phyloP scores from a whole-genome alignment of 1,139 yeast species.

The Pichia sp. region DNA sequence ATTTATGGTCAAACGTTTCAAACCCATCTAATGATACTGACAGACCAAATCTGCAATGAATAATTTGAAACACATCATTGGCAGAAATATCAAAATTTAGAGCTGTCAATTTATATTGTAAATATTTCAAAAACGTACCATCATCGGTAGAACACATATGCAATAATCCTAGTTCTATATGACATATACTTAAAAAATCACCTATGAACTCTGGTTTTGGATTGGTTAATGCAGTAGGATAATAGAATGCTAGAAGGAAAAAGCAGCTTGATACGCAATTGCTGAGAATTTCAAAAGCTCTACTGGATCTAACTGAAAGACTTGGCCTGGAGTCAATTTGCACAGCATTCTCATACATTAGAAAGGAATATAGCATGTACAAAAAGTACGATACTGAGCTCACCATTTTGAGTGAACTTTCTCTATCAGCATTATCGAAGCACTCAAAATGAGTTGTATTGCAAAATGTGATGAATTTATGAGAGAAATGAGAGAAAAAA shows the following conservation, averaged over 20 bases:
- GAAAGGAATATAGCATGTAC: slow-evolving; percentile 41
- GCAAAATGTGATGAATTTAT: slow-evolving; percentile 30
- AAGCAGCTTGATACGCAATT: slow-evolving; percentile 46
- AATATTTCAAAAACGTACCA: slow-evolving; percentile 58
- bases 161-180: slow-evolving; percentile 67
- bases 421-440: background rate
- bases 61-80: slow-evolving; percentile 64
- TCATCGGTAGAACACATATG: slow-evolving; percentile 62
- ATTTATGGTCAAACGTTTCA: slow-evolving; percentile 63
- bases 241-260: slow-evolving; percentile 39
- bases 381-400: slow-evolving; percentile 33
- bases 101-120: slow-evolving; percentile 51
- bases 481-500: slow-evolving; percentile 42
- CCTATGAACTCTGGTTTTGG: slow-evolving; percentile 31
- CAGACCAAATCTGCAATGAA: slow-evolving; percentile 75
- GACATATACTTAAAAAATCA: slow-evolving; percentile 55
- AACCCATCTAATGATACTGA: slow-evolving; percentile 54
- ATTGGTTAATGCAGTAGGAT: slow-evolving; percentile 17
- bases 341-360: slow-evolving; percentile 44
- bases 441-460: slow-evolving; percentile 22
- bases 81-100: slow-evolving; percentile 45
- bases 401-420: slow-evolving; percentile 4
- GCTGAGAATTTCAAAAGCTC: slow-evolving; percentile 43
- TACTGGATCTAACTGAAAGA: slow-evolving; percentile 27
- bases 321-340: slow-evolving; percentile 32